These are phyloP conservation scores for Candida ascalaphidarum DNA, from an alignment of 805 yeast genomes.

Conservation along the genomic window DNA sequence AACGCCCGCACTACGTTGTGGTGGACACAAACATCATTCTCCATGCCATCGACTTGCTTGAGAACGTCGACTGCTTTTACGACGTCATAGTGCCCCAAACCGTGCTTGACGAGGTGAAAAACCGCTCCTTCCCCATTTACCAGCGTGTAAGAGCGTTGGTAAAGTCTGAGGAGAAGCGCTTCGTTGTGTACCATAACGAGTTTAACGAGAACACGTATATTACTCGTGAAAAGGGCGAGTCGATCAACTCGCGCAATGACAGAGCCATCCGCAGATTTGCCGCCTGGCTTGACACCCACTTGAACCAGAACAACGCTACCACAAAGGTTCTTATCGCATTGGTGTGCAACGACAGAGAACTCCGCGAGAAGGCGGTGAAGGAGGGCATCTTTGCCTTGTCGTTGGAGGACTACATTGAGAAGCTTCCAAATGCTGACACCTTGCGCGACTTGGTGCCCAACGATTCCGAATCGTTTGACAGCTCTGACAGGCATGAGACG, in stretches of 20 bases:
- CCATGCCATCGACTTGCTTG: slow-evolving; percentile 84
- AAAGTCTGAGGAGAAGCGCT: slow-evolving; percentile 70
- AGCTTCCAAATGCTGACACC: slow-evolving; percentile 63
- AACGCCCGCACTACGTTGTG: slow-evolving; percentile 69
- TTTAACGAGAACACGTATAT: slow-evolving; percentile 67
- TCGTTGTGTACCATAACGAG: slow-evolving; percentile 90
- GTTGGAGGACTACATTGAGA: slow-evolving; percentile 60
- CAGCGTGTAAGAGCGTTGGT: slow-evolving; percentile 72
- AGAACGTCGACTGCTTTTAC: slow-evolving; percentile 63
- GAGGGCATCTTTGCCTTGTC: slow-evolving; percentile 50
- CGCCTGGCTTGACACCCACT: slow-evolving; percentile 64
- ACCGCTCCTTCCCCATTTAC: slow-evolving; percentile 80
- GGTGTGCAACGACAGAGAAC: slow-evolving; percentile 72
- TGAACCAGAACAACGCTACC: slow-evolving; percentile 24
- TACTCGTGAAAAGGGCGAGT: slow-evolving; percentile 54
- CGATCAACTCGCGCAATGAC: slow-evolving; percentile 85
- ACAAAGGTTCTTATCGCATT: slow-evolving; percentile 41
- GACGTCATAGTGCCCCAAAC: slow-evolving; percentile 96
- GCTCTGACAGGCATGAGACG: slow-evolving; percentile 35
- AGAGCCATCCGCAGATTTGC: slow-evolving; percentile 76
- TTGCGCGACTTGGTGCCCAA: slow-evolving; percentile 73
- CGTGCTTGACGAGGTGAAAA: slow-evolving; percentile 87
- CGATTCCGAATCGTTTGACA: slow-evolving; percentile 31
- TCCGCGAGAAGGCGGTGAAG: slow-evolving; percentile 44
- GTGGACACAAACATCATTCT: slow-evolving; percentile 84